Conservation (phyloP, 768 basidiomycete genomes). For the Pisolithus microcarpus region DNA sequence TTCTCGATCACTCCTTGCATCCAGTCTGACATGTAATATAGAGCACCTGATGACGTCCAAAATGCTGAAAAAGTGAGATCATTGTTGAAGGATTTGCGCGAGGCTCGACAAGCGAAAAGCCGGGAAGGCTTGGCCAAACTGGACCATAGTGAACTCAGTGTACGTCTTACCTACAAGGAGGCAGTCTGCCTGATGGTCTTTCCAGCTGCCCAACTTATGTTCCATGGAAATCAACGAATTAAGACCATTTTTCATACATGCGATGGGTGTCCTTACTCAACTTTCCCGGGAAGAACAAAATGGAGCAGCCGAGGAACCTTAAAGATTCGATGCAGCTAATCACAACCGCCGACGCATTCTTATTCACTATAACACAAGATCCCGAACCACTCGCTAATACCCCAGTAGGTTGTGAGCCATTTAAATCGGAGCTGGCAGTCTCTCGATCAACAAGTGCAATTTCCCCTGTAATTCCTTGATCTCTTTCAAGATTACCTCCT, state of each 20-base stretch:
- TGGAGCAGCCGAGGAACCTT: neutral
- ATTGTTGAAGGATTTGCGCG: conserved; percentile 89
- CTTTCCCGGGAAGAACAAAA: conserved; percentile 29
- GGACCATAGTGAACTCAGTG: conserved; percentile 76
- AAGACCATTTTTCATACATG: conserved; percentile 77
- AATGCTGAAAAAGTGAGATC: conserved; percentile 78
- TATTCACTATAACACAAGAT: neutral
- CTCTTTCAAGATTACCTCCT: conserved; percentile 59
- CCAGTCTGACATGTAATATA: conserved; percentile 22
- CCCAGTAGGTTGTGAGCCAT: neutral
- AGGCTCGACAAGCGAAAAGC: conserved; percentile 92
- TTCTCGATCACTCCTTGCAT: neutral
- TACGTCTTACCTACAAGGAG: conserved; percentile 21
- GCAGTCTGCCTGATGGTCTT: neutral
- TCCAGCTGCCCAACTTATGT: conserved; percentile 74
- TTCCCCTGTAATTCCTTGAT: conserved; percentile 46
- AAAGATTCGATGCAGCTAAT: neutral
- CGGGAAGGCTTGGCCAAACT: conserved; percentile 75
- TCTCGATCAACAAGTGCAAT: conserved; percentile 32
- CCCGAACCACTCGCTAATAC: neutral
- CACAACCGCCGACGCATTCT: no score
- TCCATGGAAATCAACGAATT: conserved; percentile 95
- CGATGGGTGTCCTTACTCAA: conserved; percentile 68
- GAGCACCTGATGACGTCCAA: conserved; percentile 85
- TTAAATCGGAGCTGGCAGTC: conserved; percentile 13